phyloP scores from a whole-genome alignment of 2,329 filamentous ascomycete species.

The Cercospora sp. region DNA sequence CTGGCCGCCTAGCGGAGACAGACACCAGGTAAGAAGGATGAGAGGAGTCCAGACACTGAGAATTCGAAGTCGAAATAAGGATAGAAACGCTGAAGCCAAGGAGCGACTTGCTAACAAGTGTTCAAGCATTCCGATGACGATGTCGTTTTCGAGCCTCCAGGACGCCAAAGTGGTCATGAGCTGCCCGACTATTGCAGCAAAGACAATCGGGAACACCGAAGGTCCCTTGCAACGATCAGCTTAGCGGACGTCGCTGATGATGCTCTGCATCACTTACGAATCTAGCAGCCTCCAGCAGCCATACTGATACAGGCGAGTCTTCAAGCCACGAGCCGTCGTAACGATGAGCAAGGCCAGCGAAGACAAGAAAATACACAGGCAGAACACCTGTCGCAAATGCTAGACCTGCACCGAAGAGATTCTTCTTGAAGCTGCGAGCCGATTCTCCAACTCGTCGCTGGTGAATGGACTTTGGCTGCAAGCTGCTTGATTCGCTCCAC shows the following conservation, averaged over 20 bases:
- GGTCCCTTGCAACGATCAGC: too few species aligned
- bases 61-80: background rate
- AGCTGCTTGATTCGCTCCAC: background rate
- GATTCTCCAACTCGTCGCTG: background rate
- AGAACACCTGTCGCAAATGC: background rate
- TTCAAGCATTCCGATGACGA: background rate
- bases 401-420: background rate
- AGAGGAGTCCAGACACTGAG: background rate
- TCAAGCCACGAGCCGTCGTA: background rate
- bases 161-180: background rate
- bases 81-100: background rate
- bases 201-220: background rate
- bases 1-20: background rate
- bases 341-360: background rate
- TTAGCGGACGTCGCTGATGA: too few species aligned
- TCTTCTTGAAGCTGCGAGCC: background rate
- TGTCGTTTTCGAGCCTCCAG: background rate
- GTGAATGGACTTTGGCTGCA: background rate
- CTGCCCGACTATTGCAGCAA: background rate
- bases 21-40: background rate
- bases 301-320: background rate
- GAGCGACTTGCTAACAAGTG: background rate
- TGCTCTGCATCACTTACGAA: background rate
- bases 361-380: background rate
- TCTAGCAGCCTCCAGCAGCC: background rate